Percentiles rank a stretch among this genome's conserved stretches.
Conservation (phyloP, 768 basidiomycete species). For the Auricularia cornea region DNA sequence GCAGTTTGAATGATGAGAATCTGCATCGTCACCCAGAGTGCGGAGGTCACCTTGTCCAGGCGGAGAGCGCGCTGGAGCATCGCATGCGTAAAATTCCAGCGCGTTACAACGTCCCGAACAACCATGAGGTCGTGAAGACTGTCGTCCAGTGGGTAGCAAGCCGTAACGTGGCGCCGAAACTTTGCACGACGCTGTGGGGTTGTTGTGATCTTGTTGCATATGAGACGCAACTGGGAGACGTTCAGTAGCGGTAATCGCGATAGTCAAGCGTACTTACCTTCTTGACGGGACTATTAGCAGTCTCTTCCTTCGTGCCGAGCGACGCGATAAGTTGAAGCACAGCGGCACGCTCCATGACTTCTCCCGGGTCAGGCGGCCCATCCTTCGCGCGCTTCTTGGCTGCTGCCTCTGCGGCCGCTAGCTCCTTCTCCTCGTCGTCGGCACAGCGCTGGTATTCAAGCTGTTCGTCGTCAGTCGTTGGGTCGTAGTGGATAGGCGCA, state of each 20-base stretch:
- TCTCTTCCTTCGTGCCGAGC: background rate
- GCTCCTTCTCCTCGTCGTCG: constrained; percentile 13
- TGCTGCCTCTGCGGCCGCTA: background rate
- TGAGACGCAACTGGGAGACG: constrained; percentile 20
- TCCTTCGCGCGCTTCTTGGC: constrained; percentile 3
- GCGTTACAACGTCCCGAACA: constrained; percentile 24
- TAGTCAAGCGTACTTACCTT: constrained; percentile 5
- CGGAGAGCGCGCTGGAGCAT: constrained; percentile 23
- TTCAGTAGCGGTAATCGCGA: background rate
- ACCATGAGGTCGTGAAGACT: constrained; percentile 18
- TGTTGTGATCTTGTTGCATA: constrained; percentile 23
- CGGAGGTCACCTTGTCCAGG: constrained; percentile 16
- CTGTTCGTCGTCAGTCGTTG: constrained; percentile 16
- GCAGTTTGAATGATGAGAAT: too few species aligned
- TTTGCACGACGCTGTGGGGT: constrained; percentile 22
- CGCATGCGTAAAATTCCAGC: constrained; percentile 30
- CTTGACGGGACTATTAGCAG: constrained; percentile 12
- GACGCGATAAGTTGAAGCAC: constrained; percentile 13
- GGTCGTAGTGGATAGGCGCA: constrained; percentile 23
- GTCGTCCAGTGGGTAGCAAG: constrained; percentile 6
- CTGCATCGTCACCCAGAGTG: background rate
- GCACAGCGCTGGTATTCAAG: constrained; percentile 11
- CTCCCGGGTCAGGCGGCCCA: constrained; percentile 14
- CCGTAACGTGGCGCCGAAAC: constrained; percentile 15
- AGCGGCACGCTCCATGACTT: constrained; percentile 9